A percentile compares a stretch with the other conserved stretches of the same genome.
phyloP scores from a whole-genome alignment of 345 rosid species.

The Citrus maxima region DNA sequence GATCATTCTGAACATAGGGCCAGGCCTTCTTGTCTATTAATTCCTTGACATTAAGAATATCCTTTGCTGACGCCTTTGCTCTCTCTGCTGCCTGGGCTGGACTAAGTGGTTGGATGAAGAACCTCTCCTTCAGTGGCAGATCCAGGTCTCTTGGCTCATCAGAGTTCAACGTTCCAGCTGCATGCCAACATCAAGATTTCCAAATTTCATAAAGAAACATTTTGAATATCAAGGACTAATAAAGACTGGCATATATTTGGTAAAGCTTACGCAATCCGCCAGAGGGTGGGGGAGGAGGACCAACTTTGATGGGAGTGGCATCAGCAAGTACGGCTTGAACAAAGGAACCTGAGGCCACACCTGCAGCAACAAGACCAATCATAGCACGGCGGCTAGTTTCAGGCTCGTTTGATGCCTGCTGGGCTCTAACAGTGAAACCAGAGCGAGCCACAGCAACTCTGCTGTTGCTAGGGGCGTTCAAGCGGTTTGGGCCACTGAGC shows the following conservation, averaged over 20 bases:
- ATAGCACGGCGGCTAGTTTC: conserved; percentile 75
- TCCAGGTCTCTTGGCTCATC: conserved; percentile 76
- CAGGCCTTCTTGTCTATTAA: conserved; percentile 88
- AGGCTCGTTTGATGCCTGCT: conserved; percentile 39
- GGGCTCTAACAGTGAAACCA: conserved; percentile 55
- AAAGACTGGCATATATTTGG: background rate
- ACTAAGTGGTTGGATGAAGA: conserved; percentile 62
- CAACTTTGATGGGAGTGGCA: conserved; percentile 65
- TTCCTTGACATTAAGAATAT: conserved; percentile 64
- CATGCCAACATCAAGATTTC: conserved; percentile 17
- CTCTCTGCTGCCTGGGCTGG: conserved; percentile 71
- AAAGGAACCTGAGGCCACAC: conserved; percentile 66
- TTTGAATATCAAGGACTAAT: too few species aligned
- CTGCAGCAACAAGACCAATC: conserved; percentile 69
- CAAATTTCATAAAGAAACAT: background rate
- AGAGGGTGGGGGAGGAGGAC: conserved; percentile 89
- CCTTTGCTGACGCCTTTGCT: conserved; percentile 86
- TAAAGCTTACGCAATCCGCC: conserved; percentile 85
- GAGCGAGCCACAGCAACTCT: conserved; percentile 33
- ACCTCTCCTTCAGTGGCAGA: conserved; percentile 55
- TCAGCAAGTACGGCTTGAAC: conserved; percentile 79
- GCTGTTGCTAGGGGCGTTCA: conserved; percentile 22
- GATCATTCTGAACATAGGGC: conserved; percentile 88
- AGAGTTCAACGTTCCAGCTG: conserved; percentile 90
- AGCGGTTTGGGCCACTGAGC: conserved; percentile 49